Percentiles rank a stretch among this genome's conserved stretches.
These are phyloP conservation scores for Carex pumila DNA, from an alignment of 176 grass and related monocot species.

Conservation along the genomic window DNA sequence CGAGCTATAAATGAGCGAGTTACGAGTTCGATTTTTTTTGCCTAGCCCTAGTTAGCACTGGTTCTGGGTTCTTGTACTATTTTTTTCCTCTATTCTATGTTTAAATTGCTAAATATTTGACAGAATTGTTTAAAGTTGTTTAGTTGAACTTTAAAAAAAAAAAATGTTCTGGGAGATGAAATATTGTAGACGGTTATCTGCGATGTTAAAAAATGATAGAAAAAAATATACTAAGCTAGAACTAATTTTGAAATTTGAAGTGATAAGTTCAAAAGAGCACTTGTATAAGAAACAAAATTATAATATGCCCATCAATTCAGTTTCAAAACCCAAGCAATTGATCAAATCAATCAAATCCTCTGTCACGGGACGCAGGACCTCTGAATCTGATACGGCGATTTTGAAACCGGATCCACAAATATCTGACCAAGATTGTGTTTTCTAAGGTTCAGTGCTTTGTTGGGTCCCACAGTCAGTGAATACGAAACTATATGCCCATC, in stretches of 20 bases:
- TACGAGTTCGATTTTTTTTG: too few relatives aligned
- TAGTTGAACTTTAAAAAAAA: not conserved
- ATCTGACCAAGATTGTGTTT: slow-evolving; percentile 5
- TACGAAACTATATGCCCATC: not conserved
- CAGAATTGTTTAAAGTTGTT: too few relatives aligned
- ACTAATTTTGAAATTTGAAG: not conserved
- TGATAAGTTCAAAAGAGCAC: not conserved
- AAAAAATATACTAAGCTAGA: not conserved
- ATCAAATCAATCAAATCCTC: not conserved
- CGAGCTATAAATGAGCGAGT: too few relatives aligned
- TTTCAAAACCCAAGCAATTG: not conserved
- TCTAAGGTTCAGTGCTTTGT: slow-evolving; percentile 5
- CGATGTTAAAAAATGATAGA: not conserved
- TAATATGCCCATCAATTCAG: not conserved
- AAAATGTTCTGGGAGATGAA: not conserved
- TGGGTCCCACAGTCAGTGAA: slow-evolving; percentile 7
- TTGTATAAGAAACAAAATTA: not conserved
- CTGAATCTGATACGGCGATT: not conserved
- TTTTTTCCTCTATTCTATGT: too few relatives aligned
- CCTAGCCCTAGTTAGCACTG: too few relatives aligned
- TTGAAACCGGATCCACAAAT: not conserved
- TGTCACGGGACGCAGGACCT: not conserved
- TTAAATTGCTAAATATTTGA: too few relatives aligned
- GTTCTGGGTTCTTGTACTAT: too few relatives aligned
- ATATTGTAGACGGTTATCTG: not conserved